Evolutionary conservation across 192 early-diverging fungal species (phyloP).

Genomic region (Backusella tuberculispora): DNA sequence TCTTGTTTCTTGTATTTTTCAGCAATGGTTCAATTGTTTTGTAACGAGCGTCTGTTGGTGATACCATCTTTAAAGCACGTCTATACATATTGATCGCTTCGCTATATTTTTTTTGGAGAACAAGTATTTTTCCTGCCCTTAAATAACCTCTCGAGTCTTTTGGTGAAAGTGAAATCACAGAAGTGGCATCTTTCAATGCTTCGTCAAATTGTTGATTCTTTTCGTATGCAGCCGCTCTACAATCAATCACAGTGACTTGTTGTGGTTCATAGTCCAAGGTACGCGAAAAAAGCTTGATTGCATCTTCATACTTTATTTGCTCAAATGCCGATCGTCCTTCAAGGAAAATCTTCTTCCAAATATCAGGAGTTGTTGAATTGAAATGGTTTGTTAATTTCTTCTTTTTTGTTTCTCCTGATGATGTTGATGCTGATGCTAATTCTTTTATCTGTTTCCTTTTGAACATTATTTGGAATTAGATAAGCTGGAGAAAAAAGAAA

Average conservation of each 20-base stretch:
- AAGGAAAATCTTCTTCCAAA: conserved; percentile 4
- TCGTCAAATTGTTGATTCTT: neutral
- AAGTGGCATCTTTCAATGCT: neutral
- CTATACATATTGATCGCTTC: conserved; percentile 13
- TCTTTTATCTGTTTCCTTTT: conserved; percentile 2
- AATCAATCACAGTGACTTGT: conserved; percentile 7
- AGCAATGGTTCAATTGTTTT: neutral
- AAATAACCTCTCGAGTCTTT: conserved; percentile 20
- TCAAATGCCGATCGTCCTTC: conserved; percentile 5
- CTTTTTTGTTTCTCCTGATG: neutral
- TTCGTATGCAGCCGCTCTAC: conserved; percentile 3
- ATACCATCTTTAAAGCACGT: neutral
- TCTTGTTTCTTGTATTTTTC: neutral
- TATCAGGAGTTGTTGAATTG: neutral
- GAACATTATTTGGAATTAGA: neutral
- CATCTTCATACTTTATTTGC: neutral
- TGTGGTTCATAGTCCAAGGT: neutral
- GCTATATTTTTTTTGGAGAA: neutral
- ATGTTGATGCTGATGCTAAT: neutral
- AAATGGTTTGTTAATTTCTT: neutral
- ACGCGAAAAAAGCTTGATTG: conserved; percentile 10
- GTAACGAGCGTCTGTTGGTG: neutral
- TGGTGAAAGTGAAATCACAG: neutral
- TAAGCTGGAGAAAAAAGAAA: neutral
- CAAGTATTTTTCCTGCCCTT: neutral